Base-by-base conservation (phyloP, 306 rosid genomes). In the Cicer bijugum region DNA sequence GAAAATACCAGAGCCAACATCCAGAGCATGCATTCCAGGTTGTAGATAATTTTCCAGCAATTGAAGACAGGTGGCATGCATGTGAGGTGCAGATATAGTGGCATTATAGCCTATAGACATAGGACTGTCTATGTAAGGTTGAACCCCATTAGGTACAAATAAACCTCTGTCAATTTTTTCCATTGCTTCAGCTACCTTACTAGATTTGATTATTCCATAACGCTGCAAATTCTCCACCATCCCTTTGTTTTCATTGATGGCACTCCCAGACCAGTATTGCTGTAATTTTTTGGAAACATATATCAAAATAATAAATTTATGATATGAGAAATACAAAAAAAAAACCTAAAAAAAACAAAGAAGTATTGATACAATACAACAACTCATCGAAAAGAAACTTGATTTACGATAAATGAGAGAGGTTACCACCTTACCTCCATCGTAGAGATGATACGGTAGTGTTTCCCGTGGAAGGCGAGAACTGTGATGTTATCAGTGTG, bases 21-120 rank as follows among this genome's bases (percentile, higher is more conserved):
- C 99, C 28, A 95, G 84, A 76, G 89, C 97, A 20, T 39, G 92
- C 99, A 92, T 95, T 50, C 92, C 97, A 6, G 97, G 97, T 82
- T 85, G 93, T 90, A 95, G 84, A 62, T 91, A 78, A 59, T 87
- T 65, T 82, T 89, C 97, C 74, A 95, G 82, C 85, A 95, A 83
- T 71, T 91, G 92, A 80, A 95, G 97, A 89, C 99, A 95, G 10
- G 79, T 76, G 33, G 97, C 99, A 61, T 95, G 99, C 99, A 95
- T 95, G 68, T 95, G 99, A 12, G 99, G 99, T 6, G 99, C 99
- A 76, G 99, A 95, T 68, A 95, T 95, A 45, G 99, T 95, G 75
- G 85, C 99, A 80, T 95, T 95, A 72, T 87, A 88, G 61, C 99
- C 97, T 50, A 95, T 91, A 0, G 89, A 47, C 92, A 91, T 64